Conservation (phyloP, 2,329 filamentous ascomycete genomes). For the Talaromyces sp. region DNA sequence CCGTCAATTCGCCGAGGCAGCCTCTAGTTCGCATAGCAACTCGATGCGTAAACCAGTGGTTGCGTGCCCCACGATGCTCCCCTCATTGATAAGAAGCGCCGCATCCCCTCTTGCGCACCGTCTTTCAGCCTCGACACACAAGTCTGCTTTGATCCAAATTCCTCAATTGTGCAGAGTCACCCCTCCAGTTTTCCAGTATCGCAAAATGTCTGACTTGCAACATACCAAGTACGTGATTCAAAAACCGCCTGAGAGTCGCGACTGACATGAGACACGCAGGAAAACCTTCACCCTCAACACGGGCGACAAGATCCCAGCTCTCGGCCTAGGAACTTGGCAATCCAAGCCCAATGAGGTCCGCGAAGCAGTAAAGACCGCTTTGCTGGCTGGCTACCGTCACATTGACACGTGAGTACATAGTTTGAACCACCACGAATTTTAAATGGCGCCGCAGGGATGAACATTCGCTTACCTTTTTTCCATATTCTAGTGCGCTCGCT, state of each 20-base stretch:
- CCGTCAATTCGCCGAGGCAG: background rate
- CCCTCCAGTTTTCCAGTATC: constrained; percentile 3
- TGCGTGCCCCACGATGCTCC: constrained; percentile 7
- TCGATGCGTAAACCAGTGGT: background rate
- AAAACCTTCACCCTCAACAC: constrained; percentile 45
- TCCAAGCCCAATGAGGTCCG: constrained; percentile 49
- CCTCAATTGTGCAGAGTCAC: background rate
- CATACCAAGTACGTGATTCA: constrained; percentile 23
- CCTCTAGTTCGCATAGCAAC: background rate
- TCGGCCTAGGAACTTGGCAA: constrained; percentile 54
- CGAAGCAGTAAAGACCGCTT: constrained; percentile 44
- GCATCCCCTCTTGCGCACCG: background rate
- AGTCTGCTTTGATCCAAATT: background rate
- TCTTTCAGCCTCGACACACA: background rate
- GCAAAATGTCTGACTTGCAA: constrained; percentile 24
- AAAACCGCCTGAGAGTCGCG: background rate
- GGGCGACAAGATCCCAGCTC: constrained; percentile 43
- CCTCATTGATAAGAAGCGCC: constrained; percentile 3
- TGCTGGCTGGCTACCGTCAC: constrained; percentile 51
- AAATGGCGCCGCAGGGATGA: background rate
- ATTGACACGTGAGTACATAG: constrained; percentile 47
- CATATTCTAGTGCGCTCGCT: constrained; percentile 28
- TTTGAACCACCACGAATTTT: background rate
- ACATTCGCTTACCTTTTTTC: background rate
- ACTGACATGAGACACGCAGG: constrained; percentile 14